These are phyloP conservation scores for Heliamphora exappendiculata DNA, from an alignment of 148 eudicot genomes.

Conservation along the genomic window DNA sequence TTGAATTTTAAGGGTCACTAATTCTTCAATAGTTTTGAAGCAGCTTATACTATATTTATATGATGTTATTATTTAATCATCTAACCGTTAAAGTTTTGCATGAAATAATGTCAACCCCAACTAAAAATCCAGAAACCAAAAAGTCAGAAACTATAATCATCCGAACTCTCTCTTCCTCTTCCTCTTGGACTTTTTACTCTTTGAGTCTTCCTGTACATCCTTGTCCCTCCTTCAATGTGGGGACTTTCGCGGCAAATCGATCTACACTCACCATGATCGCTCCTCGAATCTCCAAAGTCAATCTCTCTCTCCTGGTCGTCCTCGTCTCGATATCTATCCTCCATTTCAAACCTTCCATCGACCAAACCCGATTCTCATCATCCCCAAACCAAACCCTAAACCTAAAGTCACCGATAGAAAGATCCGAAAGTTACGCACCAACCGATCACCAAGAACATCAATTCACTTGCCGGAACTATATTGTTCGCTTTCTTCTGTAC, in stretches of 20 bases:
- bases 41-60: too few relatives aligned
- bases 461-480: conserved; percentile 33
- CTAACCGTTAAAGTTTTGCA: too few relatives aligned
- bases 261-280: conserved; percentile 35
- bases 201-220: too few relatives aligned
- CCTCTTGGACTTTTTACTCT: not conserved
- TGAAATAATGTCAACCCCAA: too few relatives aligned
- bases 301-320: conserved; percentile 28
- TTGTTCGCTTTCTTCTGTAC: conserved; percentile 63
- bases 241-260: conserved; percentile 1
- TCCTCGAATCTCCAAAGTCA: conserved; percentile 12
- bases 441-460: conserved; percentile 8
- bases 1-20: too few relatives aligned
- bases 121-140: not conserved
- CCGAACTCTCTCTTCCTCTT: not conserved
- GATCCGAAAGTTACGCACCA: not conserved
- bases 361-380: not conserved
- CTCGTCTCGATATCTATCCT: conserved; percentile 25
- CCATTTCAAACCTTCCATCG: conserved; percentile 10
- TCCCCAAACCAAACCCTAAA: conserved; percentile 34
- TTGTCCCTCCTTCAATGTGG: not conserved
- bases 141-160: not conserved
- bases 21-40: too few relatives aligned
- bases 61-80: too few relatives aligned
- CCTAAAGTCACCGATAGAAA: conserved; percentile 15